Evolutionary conservation across 768 basidiomycete species (phyloP).

Genomic region (Neoboletus subvelutipes): DNA sequence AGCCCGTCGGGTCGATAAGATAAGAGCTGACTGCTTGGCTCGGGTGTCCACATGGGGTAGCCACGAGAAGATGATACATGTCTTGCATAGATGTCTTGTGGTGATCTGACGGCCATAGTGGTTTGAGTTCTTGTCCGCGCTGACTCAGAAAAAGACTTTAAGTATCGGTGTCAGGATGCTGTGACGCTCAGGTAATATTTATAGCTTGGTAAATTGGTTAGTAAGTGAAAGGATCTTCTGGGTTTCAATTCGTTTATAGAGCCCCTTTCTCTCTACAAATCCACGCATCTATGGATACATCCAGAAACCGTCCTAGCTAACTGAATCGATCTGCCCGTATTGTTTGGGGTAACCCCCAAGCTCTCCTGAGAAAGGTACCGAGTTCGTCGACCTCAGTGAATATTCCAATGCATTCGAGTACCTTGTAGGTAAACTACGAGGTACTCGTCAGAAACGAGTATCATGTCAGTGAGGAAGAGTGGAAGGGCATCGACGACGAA

Average conservation of each 20-base stretch:
- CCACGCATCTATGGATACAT: no score
- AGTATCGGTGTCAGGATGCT: conserved; percentile 1
- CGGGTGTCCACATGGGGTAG: conserved; percentile 38
- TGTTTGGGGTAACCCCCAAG: no score
- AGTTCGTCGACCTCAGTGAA: neutral
- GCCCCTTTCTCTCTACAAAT: no score
- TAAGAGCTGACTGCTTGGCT: conserved; percentile 27
- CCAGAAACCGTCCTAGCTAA: no score
- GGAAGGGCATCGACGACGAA: no score
- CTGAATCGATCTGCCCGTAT: no score
- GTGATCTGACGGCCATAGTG: conserved; percentile 23
- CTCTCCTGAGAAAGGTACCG: neutral
- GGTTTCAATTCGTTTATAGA: no score
- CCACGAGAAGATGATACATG: conserved; percentile 30
- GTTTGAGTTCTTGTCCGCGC: neutral
- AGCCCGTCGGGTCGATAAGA: conserved; percentile 30
- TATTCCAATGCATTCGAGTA: no score
- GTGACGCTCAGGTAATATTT: conserved; percentile 11
- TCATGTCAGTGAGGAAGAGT: no score
- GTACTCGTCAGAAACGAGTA: no score
- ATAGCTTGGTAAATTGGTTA: conserved; percentile 13
- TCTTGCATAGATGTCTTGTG: conserved; percentile 28
- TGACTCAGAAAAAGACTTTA: neutral
- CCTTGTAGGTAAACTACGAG: no score
- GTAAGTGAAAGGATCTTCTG: neutral